phyloP scores from a whole-genome alignment of 495 filamentous ascomycete genomes.

The Penicillium paradoxum region DNA sequence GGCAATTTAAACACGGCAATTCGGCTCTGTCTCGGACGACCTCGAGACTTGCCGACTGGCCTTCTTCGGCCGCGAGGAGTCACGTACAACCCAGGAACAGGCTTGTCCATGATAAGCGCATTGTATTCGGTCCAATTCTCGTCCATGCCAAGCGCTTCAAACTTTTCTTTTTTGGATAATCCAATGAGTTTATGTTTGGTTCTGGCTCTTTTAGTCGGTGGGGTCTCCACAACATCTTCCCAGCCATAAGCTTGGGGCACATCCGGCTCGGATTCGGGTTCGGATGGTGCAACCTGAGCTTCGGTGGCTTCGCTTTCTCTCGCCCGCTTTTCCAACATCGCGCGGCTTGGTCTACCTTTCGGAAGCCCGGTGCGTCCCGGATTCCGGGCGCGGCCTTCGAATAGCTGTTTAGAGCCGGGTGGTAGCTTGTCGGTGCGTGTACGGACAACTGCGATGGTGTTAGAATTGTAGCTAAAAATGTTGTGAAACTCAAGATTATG shows the following conservation, averaged over 20 bases:
- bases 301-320: neutral
- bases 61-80: constrained; percentile 44
- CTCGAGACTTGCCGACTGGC: constrained; percentile 40
- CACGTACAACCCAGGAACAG: constrained; percentile 47
- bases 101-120: constrained; percentile 34
- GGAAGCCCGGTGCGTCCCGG: neutral
- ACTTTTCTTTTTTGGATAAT: constrained; percentile 34
- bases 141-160: constrained; percentile 41
- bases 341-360: neutral
- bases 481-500: neutral
- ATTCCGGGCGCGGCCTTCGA: neutral
- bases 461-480: neutral
- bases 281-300: neutral
- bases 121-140: constrained; percentile 44
- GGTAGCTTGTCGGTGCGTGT: constrained; percentile 5
- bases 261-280: neutral
- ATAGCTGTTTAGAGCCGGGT: neutral
- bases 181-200: constrained; percentile 20
- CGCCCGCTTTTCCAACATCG: neutral
- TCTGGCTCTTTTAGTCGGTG: constrained; percentile 1
- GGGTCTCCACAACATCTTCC: neutral
- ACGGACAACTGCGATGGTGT: constrained; percentile 1
- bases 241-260: neutral
- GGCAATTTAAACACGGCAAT: constrained; percentile 50
- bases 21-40: constrained; percentile 46